Evolutionary conservation across 1,284 basidiomycete species (phyloP).

Genomic region (Irpex rosettiformis): DNA sequence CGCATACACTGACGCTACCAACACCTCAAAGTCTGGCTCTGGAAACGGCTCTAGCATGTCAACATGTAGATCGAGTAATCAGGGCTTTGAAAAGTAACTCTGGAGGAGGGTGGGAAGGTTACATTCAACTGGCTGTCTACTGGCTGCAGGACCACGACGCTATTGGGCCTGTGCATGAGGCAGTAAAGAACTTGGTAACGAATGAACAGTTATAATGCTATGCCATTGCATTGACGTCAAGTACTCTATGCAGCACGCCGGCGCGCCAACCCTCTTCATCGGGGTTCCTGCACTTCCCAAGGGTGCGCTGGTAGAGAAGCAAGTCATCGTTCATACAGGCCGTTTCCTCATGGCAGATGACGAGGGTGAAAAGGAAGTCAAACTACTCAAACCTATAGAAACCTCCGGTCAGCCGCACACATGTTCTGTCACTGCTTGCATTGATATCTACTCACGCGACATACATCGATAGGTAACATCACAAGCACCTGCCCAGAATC

Average conservation of each 20-base stretch:
- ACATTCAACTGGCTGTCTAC: slow-evolving; percentile 59
- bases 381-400: slow-evolving; percentile 34
- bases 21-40: slow-evolving; percentile 49
- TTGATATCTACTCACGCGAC: background rate
- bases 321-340: slow-evolving; percentile 66
- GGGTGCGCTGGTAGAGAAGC: slow-evolving; percentile 71
- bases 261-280: slow-evolving; percentile 58
- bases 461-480: slow-evolving; percentile 7
- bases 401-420: slow-evolving; percentile 34
- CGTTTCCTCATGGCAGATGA: slow-evolving; percentile 44
- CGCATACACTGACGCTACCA: slow-evolving; percentile 70
- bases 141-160: slow-evolving; percentile 52
- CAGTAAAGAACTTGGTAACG: slow-evolving; percentile 36
- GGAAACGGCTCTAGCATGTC: slow-evolving; percentile 75
- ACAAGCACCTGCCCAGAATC: no score
- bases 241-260: slow-evolving; percentile 21
- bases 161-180: slow-evolving; percentile 40
- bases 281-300: slow-evolving; percentile 75
- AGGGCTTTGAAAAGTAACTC: slow-evolving; percentile 53
- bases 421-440: background rate
- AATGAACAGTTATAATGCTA: no score
- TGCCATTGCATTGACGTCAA: no score
- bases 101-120: slow-evolving; percentile 60
- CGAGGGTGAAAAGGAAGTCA: slow-evolving; percentile 38
- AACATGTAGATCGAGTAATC: slow-evolving; percentile 76